These are phyloP conservation scores for Wickerhamomyces chambardii DNA, from an alignment of 805 yeast species.

Conservation along the genomic window DNA sequence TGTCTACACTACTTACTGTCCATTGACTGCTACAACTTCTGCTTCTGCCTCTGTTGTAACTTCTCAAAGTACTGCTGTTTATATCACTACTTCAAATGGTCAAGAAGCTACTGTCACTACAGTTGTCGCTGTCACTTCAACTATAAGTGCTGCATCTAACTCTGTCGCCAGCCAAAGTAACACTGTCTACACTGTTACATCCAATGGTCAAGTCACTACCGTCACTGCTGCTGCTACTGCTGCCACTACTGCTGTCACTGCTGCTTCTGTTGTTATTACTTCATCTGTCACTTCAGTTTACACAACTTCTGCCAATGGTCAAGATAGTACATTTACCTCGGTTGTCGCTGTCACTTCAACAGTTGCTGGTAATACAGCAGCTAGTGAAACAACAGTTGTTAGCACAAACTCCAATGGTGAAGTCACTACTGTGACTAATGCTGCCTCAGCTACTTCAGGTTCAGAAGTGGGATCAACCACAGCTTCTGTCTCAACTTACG, in stretches of 20 bases:
- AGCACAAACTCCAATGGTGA: too few relatives aligned
- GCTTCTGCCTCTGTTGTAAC: not conserved
- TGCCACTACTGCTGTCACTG: slow-evolving; percentile 4
- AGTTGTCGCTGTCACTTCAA: slow-evolving; percentile 8
- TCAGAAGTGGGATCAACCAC: too few relatives aligned
- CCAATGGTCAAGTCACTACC: slow-evolving; percentile 6
- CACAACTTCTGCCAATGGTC: not conserved
- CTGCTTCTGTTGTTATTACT: slow-evolving; percentile 18
- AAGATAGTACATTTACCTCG: too few relatives aligned
- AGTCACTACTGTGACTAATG: too few relatives aligned
- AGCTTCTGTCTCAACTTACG: not conserved
- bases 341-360: too few relatives aligned
- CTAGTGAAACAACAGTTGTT: too few relatives aligned
- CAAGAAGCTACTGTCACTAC: not conserved
- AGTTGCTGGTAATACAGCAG: too few relatives aligned
- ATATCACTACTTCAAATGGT: not conserved
- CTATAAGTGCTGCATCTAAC: slow-evolving; percentile 5
- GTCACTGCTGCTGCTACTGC: slow-evolving; percentile 6
- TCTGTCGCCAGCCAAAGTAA: too few relatives aligned
- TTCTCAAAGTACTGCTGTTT: not conserved
- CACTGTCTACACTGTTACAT: slow-evolving; percentile 7
- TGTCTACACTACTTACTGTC: not conserved
- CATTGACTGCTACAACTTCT: not conserved
- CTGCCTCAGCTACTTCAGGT: too few relatives aligned
- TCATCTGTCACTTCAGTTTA: slow-evolving; percentile 1